These are phyloP conservation scores for Paecilomyces niveus DNA, from an alignment of 2,329 filamentous ascomycete species.

Conservation along the genomic window DNA sequence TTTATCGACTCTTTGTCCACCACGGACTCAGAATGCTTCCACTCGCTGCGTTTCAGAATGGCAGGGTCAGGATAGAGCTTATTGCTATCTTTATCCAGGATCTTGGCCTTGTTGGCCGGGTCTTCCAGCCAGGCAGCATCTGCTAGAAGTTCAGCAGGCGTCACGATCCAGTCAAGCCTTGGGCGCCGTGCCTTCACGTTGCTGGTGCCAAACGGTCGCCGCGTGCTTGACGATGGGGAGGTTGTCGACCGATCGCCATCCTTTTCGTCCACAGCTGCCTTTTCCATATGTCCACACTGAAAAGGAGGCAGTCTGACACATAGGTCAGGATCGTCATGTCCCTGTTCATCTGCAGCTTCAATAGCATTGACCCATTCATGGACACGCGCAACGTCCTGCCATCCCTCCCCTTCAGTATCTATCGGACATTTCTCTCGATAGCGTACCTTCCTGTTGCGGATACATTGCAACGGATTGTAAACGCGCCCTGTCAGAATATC, in stretches of 20 bases:
- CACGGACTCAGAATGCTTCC: slow-evolving; percentile 3
- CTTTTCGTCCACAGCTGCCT: slow-evolving; percentile 10
- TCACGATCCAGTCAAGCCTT: slow-evolving; percentile 76
- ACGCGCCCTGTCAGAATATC: slow-evolving; percentile 51
- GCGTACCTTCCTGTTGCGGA: slow-evolving; percentile 81
- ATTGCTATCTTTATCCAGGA: slow-evolving; percentile 72
- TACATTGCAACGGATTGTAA: slow-evolving; percentile 89
- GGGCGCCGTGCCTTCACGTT: slow-evolving; percentile 60
- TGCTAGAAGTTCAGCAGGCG: slow-evolving; percentile 77
- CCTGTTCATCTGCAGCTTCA: slow-evolving; percentile 40
- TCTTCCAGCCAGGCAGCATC: slow-evolving; percentile 89
- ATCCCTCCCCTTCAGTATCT: slow-evolving; percentile 68
- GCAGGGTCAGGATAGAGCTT: slow-evolving; percentile 50
- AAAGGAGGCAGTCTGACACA: slow-evolving; percentile 40
- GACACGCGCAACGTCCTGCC: slow-evolving; percentile 65
- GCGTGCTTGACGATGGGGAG: slow-evolving; percentile 35
- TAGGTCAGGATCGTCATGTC: slow-evolving; percentile 39
- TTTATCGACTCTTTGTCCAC: neutral
- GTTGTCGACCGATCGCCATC: slow-evolving; percentile 18
- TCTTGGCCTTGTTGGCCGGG: slow-evolving; percentile 67
- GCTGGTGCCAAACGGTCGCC: slow-evolving; percentile 34
- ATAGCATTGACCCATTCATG: slow-evolving; percentile 71
- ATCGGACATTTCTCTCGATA: slow-evolving; percentile 69
- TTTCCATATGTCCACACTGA: slow-evolving; percentile 15
- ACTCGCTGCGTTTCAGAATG: slow-evolving; percentile 20